Percentiles rank a stretch among this genome's conserved stretches.
Evolutionary conservation across 257 asterid genomes (phyloP).

Genomic region (Ligustrum vulgare): DNA sequence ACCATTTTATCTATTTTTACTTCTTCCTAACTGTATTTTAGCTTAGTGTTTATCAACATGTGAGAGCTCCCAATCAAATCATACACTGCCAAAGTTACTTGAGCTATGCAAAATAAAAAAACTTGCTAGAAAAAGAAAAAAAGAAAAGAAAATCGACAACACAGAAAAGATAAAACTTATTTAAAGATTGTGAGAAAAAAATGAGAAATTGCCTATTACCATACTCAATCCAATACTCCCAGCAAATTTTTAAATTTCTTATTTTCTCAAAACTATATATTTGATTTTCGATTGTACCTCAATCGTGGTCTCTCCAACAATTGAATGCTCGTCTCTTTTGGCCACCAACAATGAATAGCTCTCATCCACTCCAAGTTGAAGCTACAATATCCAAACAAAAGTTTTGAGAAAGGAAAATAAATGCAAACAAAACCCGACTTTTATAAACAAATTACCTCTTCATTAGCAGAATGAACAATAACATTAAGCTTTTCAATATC

Average conservation of each 20-base stretch:
- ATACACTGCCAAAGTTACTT: neutral
- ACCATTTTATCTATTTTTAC: neutral
- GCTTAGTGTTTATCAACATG: neutral
- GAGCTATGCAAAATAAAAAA: neutral
- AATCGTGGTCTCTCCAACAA: constrained; percentile 60
- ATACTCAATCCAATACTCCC: neutral
- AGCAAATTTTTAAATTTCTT: neutral
- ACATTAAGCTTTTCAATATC: constrained; percentile 54
- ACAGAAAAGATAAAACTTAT: neutral
- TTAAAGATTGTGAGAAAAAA: neutral
- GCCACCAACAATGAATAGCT: constrained; percentile 77
- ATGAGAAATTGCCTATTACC: neutral
- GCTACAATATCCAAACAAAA: constrained; percentile 37
- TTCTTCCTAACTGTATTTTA: neutral
- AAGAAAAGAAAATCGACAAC: neutral
- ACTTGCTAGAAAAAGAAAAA: neutral
- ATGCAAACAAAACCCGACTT: neutral
- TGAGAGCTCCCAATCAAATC: neutral
- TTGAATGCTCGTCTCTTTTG: constrained; percentile 49
- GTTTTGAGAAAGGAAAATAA: neutral
- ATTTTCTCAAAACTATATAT: neutral
- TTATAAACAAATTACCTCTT: constrained; percentile 48
- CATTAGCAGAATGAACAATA: constrained; percentile 55
- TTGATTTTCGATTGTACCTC: constrained; percentile 48
- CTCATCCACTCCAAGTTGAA: constrained; percentile 90